Base-by-base conservation (phyloP, 2,329 filamentous ascomycete genomes). In the Colletotrichum sp. region DNA sequence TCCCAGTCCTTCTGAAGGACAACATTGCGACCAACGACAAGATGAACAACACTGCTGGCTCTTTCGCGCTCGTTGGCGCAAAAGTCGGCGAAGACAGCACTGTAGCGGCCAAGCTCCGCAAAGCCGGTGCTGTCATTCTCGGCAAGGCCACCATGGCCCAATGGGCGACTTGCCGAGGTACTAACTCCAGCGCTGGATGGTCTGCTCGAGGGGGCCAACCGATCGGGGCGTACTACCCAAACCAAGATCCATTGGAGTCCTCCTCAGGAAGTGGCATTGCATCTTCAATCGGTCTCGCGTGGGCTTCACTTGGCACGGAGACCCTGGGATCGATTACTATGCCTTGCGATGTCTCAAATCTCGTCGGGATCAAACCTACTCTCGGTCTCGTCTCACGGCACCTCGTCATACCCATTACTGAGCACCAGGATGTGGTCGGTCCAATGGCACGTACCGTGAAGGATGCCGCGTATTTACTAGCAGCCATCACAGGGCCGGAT, bases 281-380 rank as follows among this genome's bases (percentile, higher is more conserved):
- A 11, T 64, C 0, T 85, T 87, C 11, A 78, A 86, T 90, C 86
- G 71, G 93, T 91, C 1, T 91, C 87, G 76, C 92, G 85, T 54
- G 92, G 66, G 70, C 58, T 15, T 70, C 66, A 8, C n/a, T 73
- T 11, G 70, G 58, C 3, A 70, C 8, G 90, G 92, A 93, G 80
- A 94, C 92, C 0, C 86, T 86, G 73, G 92, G 92, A 5, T 92
- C 89, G 21, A 93, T 94, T 68, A 79, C 93, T 6, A 86, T 85
- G 12, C 93, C 93, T 0, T 79, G 84, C 0, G 78, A 81, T 57
- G 65, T 75, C 7, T 93, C 90, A 82, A 92, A 92, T 70, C 79
- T 94, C 6, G 92, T 93, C 0, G 93, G 92, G 1, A 91, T 94
- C 78, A 93, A 92, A 80, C 91, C 92, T 0, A 92, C 91, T 0